Conservation (phyloP, 116 monocot genomes). For the Phalaenopsis hybrid region DNA sequence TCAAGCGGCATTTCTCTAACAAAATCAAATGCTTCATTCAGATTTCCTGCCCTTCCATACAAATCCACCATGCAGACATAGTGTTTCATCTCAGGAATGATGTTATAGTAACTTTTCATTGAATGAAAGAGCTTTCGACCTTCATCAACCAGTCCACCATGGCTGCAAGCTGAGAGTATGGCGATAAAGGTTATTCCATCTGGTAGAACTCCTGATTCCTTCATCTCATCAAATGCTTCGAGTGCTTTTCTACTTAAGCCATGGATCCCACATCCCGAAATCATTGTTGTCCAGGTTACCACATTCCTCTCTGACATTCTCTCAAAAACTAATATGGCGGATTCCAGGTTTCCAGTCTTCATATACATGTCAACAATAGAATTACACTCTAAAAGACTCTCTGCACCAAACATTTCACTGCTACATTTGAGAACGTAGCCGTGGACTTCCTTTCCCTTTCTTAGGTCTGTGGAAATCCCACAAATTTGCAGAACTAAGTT, state of each 20-base stretch:
- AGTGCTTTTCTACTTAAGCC: slow-evolving; percentile 31
- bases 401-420: not conserved
- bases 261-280: slow-evolving; percentile 29
- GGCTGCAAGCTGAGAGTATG: slow-evolving; percentile 45
- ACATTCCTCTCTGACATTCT: slow-evolving; percentile 23
- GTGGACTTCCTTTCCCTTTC: slow-evolving; percentile 39
- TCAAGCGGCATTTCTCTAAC: slow-evolving; percentile 27
- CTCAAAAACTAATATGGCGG: slow-evolving; percentile 20
- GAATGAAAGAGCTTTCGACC: slow-evolving; percentile 24
- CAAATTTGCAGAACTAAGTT: slow-evolving; percentile 18
- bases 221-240: slow-evolving; percentile 25
- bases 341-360: slow-evolving; percentile 21
- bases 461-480: slow-evolving; percentile 18
- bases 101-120: slow-evolving; percentile 22
- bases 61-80: slow-evolving; percentile 41
- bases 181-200: slow-evolving; percentile 36
- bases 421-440: slow-evolving; percentile 20
- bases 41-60: slow-evolving; percentile 27
- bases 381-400: slow-evolving; percentile 21
- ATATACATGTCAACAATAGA: slow-evolving; percentile 36
- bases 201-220: slow-evolving; percentile 24
- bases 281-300: slow-evolving; percentile 35
- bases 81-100: slow-evolving; percentile 31
- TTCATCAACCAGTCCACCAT: slow-evolving; percentile 35
- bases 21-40: slow-evolving; percentile 28